phyloP scores from a whole-genome alignment of 441 rosid genomes.

The Corymbia citriodora region DNA sequence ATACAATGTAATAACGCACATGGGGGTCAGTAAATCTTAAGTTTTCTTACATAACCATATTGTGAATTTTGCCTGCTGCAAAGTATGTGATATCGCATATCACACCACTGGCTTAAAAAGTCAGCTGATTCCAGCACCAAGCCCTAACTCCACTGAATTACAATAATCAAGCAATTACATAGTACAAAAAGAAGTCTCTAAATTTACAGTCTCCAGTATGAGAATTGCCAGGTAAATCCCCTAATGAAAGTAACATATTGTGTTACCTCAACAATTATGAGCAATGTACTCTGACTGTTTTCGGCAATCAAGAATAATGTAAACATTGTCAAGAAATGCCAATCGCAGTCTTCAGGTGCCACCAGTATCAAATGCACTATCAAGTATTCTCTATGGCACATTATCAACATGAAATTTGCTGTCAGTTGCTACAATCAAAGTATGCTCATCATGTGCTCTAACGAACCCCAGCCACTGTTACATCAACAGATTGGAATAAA shows the following conservation, averaged over 20 bases:
- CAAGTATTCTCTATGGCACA: background rate
- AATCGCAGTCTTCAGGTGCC: background rate
- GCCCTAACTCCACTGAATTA: background rate
- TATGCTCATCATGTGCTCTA: background rate
- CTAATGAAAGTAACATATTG: background rate
- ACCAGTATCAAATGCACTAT: background rate
- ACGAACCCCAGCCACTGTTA: background rate
- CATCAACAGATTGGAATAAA: background rate
- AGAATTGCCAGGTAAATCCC: background rate
- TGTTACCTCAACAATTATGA: background rate
- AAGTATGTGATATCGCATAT: background rate
- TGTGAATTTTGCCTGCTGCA: background rate
- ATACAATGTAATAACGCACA: background rate
- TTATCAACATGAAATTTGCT: background rate
- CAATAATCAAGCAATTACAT: background rate
- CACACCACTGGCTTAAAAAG: background rate
- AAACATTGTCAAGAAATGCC: background rate
- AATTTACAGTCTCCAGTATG: background rate
- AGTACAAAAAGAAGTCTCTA: background rate
- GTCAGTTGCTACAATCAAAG: background rate
- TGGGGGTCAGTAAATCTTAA: background rate
- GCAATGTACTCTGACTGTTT: background rate
- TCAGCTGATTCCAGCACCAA: background rate
- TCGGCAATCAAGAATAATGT: background rate
- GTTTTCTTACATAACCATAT: background rate